A percentile compares a stretch with the other conserved stretches of the same genome.
Conservation (phyloP, 371 early-diverging fungal genomes). For the Syncephalastrum sp. region DNA sequence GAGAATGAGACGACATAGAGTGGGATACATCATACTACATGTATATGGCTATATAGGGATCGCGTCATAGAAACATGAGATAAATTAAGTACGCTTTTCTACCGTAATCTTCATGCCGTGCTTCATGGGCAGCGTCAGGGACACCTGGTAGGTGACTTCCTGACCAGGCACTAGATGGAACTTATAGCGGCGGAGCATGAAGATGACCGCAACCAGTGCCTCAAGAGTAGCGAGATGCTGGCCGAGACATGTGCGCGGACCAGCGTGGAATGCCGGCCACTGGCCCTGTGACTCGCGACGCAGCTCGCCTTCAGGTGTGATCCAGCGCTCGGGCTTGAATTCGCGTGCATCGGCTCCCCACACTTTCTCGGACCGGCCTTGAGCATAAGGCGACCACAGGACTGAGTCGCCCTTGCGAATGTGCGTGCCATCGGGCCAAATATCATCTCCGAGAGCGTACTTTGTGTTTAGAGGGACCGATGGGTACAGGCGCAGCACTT, state of each 20-base stretch:
- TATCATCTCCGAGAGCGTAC: conserved; percentile 61
- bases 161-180: conserved; percentile 48
- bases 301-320: conserved; percentile 23
- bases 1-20: no score
- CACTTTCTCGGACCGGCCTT: conserved; percentile 49
- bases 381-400: conserved; percentile 49
- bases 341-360: conserved; percentile 64
- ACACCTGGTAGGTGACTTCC: conserved; percentile 30
- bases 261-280: conserved; percentile 58
- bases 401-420: conserved; percentile 56
- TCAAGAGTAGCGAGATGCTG: conserved; percentile 57
- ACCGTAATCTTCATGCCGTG: conserved; percentile 43
- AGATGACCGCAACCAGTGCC: conserved; percentile 44
- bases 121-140: conserved; percentile 55
- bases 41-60: no score
- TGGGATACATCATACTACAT: no score
- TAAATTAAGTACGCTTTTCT: conserved; percentile 14
- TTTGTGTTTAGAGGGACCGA: conserved; percentile 70
- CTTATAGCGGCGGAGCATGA: conserved; percentile 44
- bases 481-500: conserved; percentile 70
- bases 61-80: no score
- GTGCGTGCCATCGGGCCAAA: conserved; percentile 69
- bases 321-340: conserved; percentile 67
- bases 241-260: conserved; percentile 32
- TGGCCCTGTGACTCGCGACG: conserved; percentile 27